Percentiles rank a stretch among this genome's conserved stretches.
phyloP scores from a whole-genome alignment of 768 basidiomycete species.

The Tylopilus cervinicoccineus region DNA sequence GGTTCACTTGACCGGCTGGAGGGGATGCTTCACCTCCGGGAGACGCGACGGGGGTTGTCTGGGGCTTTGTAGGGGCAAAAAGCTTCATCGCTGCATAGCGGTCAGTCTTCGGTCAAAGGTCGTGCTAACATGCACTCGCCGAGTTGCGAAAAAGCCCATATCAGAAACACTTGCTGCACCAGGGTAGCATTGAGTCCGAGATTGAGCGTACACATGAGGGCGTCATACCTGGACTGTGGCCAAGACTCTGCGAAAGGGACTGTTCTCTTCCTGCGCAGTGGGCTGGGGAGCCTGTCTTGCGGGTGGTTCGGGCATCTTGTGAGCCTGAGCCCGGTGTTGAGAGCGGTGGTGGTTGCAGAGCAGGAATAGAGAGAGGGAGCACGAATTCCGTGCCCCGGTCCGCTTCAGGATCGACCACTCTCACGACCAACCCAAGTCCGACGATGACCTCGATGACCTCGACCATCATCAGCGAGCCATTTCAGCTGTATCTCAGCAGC shows the following conservation, averaged over 20 bases:
- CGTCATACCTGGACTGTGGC: constrained; percentile 40
- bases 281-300: constrained; percentile 18
- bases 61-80: constrained; percentile 33
- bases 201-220: constrained; percentile 1
- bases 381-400: too few relatives aligned
- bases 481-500: constrained; percentile 27
- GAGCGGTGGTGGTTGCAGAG: constrained; percentile 1
- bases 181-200: constrained; percentile 4
- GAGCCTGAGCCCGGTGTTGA: constrained; percentile 3
- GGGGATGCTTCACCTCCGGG: constrained; percentile 18
- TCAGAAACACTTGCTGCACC: constrained; percentile 61
- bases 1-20: constrained; percentile 36
- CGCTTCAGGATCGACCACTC: constrained; percentile 23
- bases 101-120: not conserved
- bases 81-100: constrained; percentile 41
- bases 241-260: constrained; percentile 35
- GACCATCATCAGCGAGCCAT: constrained; percentile 30
- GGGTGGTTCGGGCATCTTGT: constrained; percentile 23
- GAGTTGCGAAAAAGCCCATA: constrained; percentile 64
- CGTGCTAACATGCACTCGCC: constrained; percentile 36
- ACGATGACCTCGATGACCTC: constrained; percentile 24
- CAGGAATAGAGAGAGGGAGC: not conserved
- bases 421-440: constrained; percentile 8
- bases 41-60: constrained; percentile 27
- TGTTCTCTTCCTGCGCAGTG: constrained; percentile 30